Conservation (phyloP, 1,284 basidiomycete species). For the Tetrapyrgos nigripes region DNA sequence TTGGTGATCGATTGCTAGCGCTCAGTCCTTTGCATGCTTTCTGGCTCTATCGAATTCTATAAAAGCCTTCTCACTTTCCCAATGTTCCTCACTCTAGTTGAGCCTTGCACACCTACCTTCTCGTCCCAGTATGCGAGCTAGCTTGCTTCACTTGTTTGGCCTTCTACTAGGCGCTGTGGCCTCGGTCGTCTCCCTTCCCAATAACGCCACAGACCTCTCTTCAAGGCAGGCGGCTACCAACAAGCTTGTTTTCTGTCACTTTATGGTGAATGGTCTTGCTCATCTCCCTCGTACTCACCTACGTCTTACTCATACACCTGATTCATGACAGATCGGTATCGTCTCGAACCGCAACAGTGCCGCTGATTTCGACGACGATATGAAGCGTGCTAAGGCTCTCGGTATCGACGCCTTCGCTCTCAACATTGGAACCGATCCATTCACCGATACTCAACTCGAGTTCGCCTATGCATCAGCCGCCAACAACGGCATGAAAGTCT, state of each 20-base stretch:
- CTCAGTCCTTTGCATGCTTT: too few relatives aligned
- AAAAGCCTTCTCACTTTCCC: too few relatives aligned
- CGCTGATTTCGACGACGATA: constrained; percentile 33
- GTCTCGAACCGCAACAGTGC: constrained; percentile 21
- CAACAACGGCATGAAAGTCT: constrained; percentile 37
- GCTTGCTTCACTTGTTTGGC: too few relatives aligned
- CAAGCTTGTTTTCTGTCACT: constrained; percentile 25
- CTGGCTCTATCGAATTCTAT: too few relatives aligned
- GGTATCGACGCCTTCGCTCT: constrained; percentile 35
- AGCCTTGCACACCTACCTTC: too few relatives aligned
- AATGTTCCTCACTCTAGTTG: too few relatives aligned
- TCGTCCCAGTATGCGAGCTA: too few relatives aligned
- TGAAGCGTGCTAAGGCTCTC: constrained; percentile 31
- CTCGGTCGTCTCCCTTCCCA: too few relatives aligned
- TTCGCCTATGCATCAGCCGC: constrained; percentile 37
- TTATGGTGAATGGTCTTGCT: constrained; percentile 17
- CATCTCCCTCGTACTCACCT: not conserved
- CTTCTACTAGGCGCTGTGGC: too few relatives aligned
- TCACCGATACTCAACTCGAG: constrained; percentile 35
- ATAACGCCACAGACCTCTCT: too few relatives aligned
- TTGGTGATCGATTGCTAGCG: too few relatives aligned
- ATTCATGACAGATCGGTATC: constrained; percentile 25
- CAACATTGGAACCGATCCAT: constrained; percentile 29
- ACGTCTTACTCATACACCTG: not conserved
- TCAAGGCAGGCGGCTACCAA: too few relatives aligned